Evolutionary conservation across 208 protist species (phyloP).

Genomic region (Wallacemonas sp.): DNA sequence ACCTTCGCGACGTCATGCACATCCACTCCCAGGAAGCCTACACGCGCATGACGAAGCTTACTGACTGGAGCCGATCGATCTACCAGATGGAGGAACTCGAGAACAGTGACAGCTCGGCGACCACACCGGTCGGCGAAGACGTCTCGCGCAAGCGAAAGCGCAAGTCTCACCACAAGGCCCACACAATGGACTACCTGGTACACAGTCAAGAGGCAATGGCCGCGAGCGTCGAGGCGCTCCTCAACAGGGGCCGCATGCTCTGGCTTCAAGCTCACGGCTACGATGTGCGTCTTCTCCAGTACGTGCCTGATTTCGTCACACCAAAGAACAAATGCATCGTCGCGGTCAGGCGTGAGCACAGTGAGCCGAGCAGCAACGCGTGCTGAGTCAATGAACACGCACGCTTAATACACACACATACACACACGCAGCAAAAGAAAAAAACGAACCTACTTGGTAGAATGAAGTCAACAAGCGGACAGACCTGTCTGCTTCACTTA

Average conservation of each 20-base stretch:
- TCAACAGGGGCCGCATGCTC: slow-evolving; percentile 64
- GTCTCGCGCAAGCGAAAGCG: neutral
- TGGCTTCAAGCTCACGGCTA: slow-evolving; percentile 63
- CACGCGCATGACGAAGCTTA: slow-evolving; percentile 43
- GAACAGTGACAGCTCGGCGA: neutral
- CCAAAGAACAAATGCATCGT: slow-evolving; percentile 84
- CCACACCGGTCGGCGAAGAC: neutral
- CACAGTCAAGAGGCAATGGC: slow-evolving; percentile 50
- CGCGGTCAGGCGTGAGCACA: slow-evolving; percentile 19
- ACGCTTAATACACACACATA: neutral
- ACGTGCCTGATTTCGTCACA: slow-evolving; percentile 70
- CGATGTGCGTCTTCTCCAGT: slow-evolving; percentile 39
- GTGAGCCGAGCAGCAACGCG: neutral
- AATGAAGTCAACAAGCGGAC: too few species aligned
- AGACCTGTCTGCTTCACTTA: too few species aligned
- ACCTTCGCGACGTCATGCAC: slow-evolving; percentile 30
- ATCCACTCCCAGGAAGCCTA: slow-evolving; percentile 32
- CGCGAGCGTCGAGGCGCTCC: slow-evolving; percentile 37
- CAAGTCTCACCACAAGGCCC: slow-evolving; percentile 6
- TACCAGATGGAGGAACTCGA: slow-evolving; percentile 26
- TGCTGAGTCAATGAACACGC: neutral
- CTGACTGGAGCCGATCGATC: slow-evolving; percentile 67
- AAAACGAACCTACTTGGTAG: too few species aligned
- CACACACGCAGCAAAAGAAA: neutral
- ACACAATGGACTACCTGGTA: slow-evolving; percentile 29